Evolutionary conservation across 345 rosid species (phyloP).

Genomic region (Brassica carinata): DNA sequence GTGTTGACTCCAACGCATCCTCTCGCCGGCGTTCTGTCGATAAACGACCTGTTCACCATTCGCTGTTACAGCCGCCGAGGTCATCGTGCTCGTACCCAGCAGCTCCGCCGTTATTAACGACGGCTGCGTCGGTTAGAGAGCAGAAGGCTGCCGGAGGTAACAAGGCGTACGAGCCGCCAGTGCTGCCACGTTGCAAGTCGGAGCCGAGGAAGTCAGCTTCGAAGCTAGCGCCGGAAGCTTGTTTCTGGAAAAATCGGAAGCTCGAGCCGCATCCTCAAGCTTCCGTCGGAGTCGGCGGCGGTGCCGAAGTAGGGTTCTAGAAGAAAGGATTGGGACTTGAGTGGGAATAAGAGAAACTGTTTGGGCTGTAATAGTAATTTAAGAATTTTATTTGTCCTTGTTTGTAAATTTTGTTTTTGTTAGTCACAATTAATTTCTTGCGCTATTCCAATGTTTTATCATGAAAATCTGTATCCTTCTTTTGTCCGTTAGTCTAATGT

Average conservation of each 20-base stretch:
- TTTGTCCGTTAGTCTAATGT: conserved; percentile 37
- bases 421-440: conserved; percentile 33
- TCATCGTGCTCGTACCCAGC: conserved; percentile 83
- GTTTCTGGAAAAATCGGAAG: conserved; percentile 92
- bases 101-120: conserved; percentile 48
- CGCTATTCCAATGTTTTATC: conserved; percentile 27
- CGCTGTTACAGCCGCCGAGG: conserved; percentile 63
- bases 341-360: conserved; percentile 24
- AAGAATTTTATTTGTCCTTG: conserved; percentile 29
- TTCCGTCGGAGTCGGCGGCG: conserved; percentile 67
- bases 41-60: conserved; percentile 34
- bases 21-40: conserved; percentile 39
- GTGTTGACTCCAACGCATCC: conserved; percentile 40
- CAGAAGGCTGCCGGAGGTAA: conserved; percentile 54
- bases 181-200: conserved; percentile 83
- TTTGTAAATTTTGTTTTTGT: conserved; percentile 42
- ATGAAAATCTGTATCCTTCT: conserved; percentile 20
- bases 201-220: conserved; percentile 79
- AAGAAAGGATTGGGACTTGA: conserved; percentile 12
- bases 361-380: conserved; percentile 38
- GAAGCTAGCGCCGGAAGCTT: conserved; percentile 70
- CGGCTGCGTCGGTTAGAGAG: conserved; percentile 49
- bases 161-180: conserved; percentile 64
- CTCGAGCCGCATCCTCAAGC: conserved; percentile 76
- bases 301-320: conserved; percentile 74